Evolutionary conservation across 2,329 filamentous ascomycete genomes (phyloP).

Genomic region (Penicillium vulpinum): DNA sequence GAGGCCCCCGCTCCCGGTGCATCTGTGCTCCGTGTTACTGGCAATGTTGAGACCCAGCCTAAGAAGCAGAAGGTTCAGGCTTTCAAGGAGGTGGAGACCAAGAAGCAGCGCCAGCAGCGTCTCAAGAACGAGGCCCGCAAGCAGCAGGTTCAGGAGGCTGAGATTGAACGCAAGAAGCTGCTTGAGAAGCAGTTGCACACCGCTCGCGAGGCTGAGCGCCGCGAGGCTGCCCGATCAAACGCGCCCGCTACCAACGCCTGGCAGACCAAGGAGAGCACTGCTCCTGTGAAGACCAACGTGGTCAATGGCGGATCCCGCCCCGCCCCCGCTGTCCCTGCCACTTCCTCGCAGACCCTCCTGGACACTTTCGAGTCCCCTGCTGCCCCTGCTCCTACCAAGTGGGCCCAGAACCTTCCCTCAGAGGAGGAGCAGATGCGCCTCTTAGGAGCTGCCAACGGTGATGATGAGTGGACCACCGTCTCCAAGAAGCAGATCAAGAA

Average conservation of each 20-base stretch:
- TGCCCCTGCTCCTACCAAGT: slow-evolving; percentile 37
- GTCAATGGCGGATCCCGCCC: slow-evolving; percentile 22
- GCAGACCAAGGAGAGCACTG: slow-evolving; percentile 44
- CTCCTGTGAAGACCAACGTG: slow-evolving; percentile 11
- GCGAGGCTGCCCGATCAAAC: slow-evolving; percentile 60
- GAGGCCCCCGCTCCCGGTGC: slow-evolving; percentile 69
- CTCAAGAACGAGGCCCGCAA: slow-evolving; percentile 83
- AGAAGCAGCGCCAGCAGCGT: slow-evolving; percentile 93
- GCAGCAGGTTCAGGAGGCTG: slow-evolving; percentile 70
- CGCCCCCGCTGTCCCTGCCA: slow-evolving; percentile 17
- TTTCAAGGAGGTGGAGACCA: slow-evolving; percentile 72
- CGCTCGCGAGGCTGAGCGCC: slow-evolving; percentile 80
- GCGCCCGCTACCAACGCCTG: slow-evolving; percentile 56
- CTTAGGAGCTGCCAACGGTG: slow-evolving; percentile 47
- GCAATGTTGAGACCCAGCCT: slow-evolving; percentile 57
- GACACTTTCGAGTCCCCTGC: slow-evolving; percentile 45
- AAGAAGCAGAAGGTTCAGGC: slow-evolving; percentile 62
- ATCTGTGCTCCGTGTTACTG: slow-evolving; percentile 75
- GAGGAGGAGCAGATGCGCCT: slow-evolving; percentile 63
- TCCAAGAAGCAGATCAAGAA: slow-evolving; percentile 60
- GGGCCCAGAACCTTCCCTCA: slow-evolving; percentile 53
- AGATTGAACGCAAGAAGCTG: slow-evolving; percentile 72
- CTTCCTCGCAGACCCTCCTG: slow-evolving; percentile 34
- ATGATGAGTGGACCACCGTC: slow-evolving; percentile 63
- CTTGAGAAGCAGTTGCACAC: slow-evolving; percentile 80